Evolutionary conservation across 805 yeast species (phyloP).

Genomic region (Ascoidea rubescens): DNA sequence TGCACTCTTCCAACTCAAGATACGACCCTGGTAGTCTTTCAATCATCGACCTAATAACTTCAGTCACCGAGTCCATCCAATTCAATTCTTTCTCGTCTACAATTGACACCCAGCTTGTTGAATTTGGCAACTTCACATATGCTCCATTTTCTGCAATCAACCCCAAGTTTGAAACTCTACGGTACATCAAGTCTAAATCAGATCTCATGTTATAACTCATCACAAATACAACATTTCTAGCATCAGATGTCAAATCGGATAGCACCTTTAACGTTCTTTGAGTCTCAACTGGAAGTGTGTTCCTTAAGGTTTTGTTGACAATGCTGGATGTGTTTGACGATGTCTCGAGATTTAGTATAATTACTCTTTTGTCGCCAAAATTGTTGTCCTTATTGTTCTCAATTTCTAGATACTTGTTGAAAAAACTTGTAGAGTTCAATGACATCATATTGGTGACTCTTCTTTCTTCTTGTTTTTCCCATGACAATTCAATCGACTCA

Average conservation of each 20-base stretch:
- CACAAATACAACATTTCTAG: slow-evolving; percentile 55
- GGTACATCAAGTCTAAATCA: slow-evolving; percentile 54
- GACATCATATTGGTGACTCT: slow-evolving; percentile 17
- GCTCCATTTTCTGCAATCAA: slow-evolving; percentile 88
- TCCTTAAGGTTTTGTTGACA: slow-evolving; percentile 14
- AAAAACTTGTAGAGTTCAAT: slow-evolving; percentile 22
- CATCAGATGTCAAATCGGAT: slow-evolving; percentile 41
- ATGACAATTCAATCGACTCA: slow-evolving; percentile 33
- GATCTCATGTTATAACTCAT: slow-evolving; percentile 49
- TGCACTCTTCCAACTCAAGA: slow-evolving; percentile 60
- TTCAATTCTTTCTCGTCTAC: slow-evolving; percentile 37
- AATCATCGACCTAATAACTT: slow-evolving; percentile 41
- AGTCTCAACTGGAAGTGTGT: slow-evolving; percentile 41
- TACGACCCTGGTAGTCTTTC: slow-evolving; percentile 76
- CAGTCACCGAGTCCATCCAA: slow-evolving; percentile 48
- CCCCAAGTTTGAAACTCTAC: slow-evolving; percentile 58
- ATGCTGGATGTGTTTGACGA: slow-evolving; percentile 7
- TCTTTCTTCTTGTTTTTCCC: slow-evolving; percentile 34
- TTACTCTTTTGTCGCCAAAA: slow-evolving; percentile 20
- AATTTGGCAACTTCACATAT: slow-evolving; percentile 41
- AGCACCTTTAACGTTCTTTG: slow-evolving; percentile 44
- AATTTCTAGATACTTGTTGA: slow-evolving; percentile 17
- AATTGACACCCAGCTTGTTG: slow-evolving; percentile 46
- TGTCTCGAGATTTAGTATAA: slow-evolving; percentile 37
- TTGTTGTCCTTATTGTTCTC: slow-evolving; percentile 7